phyloP scores from a whole-genome alignment of 306 rosid genomes.

The Quercus aquifolioides region DNA sequence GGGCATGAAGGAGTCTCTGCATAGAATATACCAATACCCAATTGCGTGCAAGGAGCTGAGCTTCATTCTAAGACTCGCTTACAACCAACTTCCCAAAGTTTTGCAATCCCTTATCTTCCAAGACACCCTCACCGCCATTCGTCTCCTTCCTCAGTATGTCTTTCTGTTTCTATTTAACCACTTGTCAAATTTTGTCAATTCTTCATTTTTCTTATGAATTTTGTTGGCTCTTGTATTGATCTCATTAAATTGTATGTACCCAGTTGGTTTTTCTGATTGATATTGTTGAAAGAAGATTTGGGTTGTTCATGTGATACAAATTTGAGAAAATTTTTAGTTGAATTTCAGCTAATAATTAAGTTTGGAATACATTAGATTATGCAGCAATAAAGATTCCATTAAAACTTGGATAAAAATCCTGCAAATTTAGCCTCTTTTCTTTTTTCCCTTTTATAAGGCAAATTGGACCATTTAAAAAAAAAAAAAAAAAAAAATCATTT shows the following conservation, averaged over 20 bases:
- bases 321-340: not conserved
- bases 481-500: too few relatives aligned
- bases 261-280: not conserved
- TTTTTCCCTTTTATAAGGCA: too few relatives aligned
- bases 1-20: conserved; percentile 35
- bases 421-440: not conserved
- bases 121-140: conserved; percentile 74
- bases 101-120: conserved; percentile 60
- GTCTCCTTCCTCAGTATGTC: conserved; percentile 70
- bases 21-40: conserved; percentile 47
- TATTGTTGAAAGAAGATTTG: not conserved
- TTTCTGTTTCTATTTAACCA: not conserved
- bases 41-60: conserved; percentile 69
- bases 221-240: not conserved
- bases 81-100: conserved; percentile 57
- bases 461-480: too few relatives aligned
- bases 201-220: not conserved
- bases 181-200: not conserved
- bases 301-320: not conserved
- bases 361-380: not conserved
- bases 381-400: not conserved
- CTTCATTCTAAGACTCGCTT: conserved; percentile 58
- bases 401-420: not conserved
- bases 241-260: not conserved
- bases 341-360: not conserved